Base-by-base conservation (phyloP, 805 yeast genomes). In the Starmerella kuoi region DNA sequence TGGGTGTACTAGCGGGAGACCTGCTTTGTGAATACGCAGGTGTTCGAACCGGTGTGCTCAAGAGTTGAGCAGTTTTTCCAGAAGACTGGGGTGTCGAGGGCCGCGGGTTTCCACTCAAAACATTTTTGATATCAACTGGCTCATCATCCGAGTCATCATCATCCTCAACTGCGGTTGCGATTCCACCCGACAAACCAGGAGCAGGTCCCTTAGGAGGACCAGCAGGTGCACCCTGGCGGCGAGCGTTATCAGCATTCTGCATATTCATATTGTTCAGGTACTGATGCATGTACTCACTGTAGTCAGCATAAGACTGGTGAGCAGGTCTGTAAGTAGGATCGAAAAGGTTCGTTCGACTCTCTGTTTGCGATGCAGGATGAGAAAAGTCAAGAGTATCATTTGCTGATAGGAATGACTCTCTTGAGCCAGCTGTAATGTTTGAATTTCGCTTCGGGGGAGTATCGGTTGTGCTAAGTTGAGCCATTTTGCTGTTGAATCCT, bases 221-320 rank as follows among this genome's bases (percentile, higher is more conserved):
- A 19, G 7, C 30, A 22, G 21, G 14, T 21, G 31, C 38, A 7
- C 32, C 8, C 24, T 18, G 15, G 14, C 25, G 21, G 28, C 20
- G 3, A 15, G 12, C 17, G 33, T 14, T 5, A 17, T 24, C 5
- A 35, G 5, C 35, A 33, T 21, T 14, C 37, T 23, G 3, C 44
- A 21, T 31, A 19, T 20, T 30, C 23, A 40, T 25, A 17, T 44
- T 39, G 15, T 48, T 24, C 31, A 54, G 41, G 34, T 53, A 53
- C 35, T 49, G 53, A 36, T 41, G 44, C 55, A 54, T 51, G 43
- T 54, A 54, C 46, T 53, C 58, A 17, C 49, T 44, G 48, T 54
- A 54, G 31, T 51, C 55, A 1, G 55, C 53, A 36, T 54, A 54
- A 18, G 57, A 53, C 33, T 40, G 45, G 41, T 54, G 58, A 4